These are phyloP conservation scores for Coemansia sp. DNA, from an alignment of 192 early-diverging fungal genomes.

Conservation along the genomic window DNA sequence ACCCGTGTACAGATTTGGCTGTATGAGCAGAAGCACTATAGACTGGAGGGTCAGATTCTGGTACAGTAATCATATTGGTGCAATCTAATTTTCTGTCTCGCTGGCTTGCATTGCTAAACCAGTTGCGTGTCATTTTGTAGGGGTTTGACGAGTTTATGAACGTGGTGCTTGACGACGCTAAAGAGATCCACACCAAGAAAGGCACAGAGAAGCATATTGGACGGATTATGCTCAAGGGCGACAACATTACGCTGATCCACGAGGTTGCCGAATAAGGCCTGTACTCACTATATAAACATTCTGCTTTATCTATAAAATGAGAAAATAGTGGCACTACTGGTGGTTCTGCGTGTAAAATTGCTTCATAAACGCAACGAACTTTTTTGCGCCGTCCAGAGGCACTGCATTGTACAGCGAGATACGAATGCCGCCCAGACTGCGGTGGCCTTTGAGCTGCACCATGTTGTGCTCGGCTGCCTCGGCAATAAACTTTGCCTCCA, in stretches of 20 bases:
- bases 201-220: slow-evolving; percentile 72
- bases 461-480: slow-evolving; percentile 76
- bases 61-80: slow-evolving; percentile 51
- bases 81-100: background rate
- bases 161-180: slow-evolving; percentile 87
- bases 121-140: slow-evolving; percentile 43
- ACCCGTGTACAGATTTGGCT: slow-evolving; percentile 92
- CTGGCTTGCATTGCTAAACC: background rate
- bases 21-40: slow-evolving; percentile 79
- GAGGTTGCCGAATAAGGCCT: background rate
- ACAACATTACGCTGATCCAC: slow-evolving; percentile 92
- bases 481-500: slow-evolving; percentile 80
- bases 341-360: slow-evolving; percentile 65
- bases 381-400: slow-evolving; percentile 76
- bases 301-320: background rate
- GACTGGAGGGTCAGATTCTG: slow-evolving; percentile 93
- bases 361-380: slow-evolving; percentile 75
- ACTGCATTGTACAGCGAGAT: slow-evolving; percentile 95
- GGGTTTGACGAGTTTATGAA: slow-evolving; percentile 99
- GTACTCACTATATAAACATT: background rate
- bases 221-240: slow-evolving; percentile 93
- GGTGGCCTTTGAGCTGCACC: slow-evolving; percentile 93
- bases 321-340: background rate
- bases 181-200: slow-evolving; percentile 81
- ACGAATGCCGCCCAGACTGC: slow-evolving; percentile 90